A percentile compares a stretch with the other conserved stretches of the same genome.
These are phyloP conservation scores for Sapria himalayana DNA, from an alignment of 345 rosid species.

Conservation along the genomic window DNA sequence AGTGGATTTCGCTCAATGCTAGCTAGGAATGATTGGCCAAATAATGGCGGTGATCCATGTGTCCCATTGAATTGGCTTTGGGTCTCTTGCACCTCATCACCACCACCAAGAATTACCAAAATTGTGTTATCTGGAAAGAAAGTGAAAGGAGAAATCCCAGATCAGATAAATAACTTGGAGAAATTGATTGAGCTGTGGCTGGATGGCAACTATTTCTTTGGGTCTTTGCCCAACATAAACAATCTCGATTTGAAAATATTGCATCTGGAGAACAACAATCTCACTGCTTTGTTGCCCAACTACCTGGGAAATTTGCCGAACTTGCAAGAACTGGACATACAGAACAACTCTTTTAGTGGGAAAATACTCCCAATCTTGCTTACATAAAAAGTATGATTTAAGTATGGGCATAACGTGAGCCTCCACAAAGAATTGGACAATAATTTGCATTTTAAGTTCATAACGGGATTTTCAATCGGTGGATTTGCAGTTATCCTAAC, in stretches of 20 bases:
- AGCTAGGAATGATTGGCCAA: constrained; percentile 29
- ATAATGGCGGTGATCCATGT: constrained; percentile 87
- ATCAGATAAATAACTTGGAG: constrained; percentile 43
- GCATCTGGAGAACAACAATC: constrained; percentile 84
- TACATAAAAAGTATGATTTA: constrained; percentile 30
- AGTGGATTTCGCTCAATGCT: constrained; percentile 31
- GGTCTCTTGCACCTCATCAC: constrained; percentile 48
- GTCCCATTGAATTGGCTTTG: constrained; percentile 64
- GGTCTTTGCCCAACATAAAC: constrained; percentile 63
- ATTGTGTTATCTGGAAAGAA: constrained; percentile 48
- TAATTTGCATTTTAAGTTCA: constrained; percentile 25
- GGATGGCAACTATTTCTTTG: constrained; percentile 48
- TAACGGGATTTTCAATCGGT: constrained; percentile 39
- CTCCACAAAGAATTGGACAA: constrained; percentile 25
- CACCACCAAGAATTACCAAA: constrained; percentile 73
- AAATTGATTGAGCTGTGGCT: constrained; percentile 73
- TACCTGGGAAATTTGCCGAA: constrained; percentile 42
- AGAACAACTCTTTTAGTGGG: constrained; percentile 69
- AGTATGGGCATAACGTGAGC: constrained; percentile 43
- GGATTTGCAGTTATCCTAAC: constrained; percentile 26
- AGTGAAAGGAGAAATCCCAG: constrained; percentile 43
- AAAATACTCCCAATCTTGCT: constrained; percentile 38
- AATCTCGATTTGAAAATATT: constrained; percentile 49
- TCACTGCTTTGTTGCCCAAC: constrained; percentile 57
- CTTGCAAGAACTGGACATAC: constrained; percentile 64